Conservation (phyloP, 495 filamentous ascomycete species). For the Aspergillus campestris region DNA sequence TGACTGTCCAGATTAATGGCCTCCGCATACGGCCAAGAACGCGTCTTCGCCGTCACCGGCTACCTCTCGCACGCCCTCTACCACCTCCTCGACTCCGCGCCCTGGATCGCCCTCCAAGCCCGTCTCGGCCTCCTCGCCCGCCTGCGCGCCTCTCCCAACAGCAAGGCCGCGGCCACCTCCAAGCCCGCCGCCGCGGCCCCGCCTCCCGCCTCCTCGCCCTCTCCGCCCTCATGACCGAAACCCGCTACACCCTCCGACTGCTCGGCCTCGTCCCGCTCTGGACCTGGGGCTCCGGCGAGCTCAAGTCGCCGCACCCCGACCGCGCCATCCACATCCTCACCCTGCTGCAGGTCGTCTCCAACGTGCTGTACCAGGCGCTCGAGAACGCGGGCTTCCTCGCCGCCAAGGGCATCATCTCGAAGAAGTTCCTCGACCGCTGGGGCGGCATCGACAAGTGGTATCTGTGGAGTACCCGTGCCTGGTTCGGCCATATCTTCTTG, state of each 20-base stretch:
- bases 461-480: conserved; percentile 70
- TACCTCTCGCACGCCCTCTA: conserved; percentile 34
- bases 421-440: conserved; percentile 47
- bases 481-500: conserved; percentile 68
- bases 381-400: conserved; percentile 82
- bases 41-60: conserved; percentile 27
- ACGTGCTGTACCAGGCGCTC: conserved; percentile 62
- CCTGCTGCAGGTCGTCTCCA: conserved; percentile 58
- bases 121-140: conserved; percentile 30
- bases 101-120: conserved; percentile 28
- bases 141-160: conserved; percentile 24
- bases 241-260: conserved; percentile 65
- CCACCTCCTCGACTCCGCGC: conserved; percentile 31
- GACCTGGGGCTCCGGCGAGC: conserved; percentile 53
- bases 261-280: conserved; percentile 75
- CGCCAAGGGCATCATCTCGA: conserved; percentile 43
- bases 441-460: conserved; percentile 47
- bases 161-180: conserved; percentile 10
- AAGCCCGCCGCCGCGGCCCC: conserved; percentile 7
- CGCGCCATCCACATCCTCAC: conserved; percentile 42
- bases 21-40: conserved; percentile 27
- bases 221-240: conserved; percentile 56
- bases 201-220: conserved; percentile 27
- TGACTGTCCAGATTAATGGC: conserved; percentile 22
- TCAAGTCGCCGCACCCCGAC: conserved; percentile 42